Percentiles rank a stretch among this genome's conserved stretches.
phyloP scores from a whole-genome alignment of 2,329 filamentous ascomycete genomes.

The Cordyceps farinosa region DNA sequence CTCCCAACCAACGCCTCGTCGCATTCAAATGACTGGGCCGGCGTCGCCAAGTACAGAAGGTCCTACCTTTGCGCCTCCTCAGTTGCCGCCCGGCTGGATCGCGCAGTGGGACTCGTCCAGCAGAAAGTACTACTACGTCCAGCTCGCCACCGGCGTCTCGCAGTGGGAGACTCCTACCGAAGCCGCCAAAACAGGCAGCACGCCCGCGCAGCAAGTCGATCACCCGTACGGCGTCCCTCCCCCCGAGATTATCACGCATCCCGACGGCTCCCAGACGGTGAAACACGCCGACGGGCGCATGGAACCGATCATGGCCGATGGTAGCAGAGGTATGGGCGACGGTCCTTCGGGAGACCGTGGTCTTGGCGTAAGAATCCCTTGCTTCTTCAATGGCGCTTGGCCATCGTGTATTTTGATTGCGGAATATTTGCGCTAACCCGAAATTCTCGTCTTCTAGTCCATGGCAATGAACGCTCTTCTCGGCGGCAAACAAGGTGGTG shows the following conservation, averaged over 20 bases:
- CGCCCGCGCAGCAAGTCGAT: conserved; percentile 51
- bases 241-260: conserved; percentile 57
- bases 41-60: conserved; percentile 56
- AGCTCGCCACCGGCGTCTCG: conserved; percentile 66
- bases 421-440: conserved; percentile 5
- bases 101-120: conserved; percentile 64
- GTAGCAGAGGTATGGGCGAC: conserved; percentile 46
- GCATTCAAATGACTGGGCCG: conserved; percentile 52
- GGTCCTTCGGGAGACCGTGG: conserved; percentile 58
- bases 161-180: conserved; percentile 72
- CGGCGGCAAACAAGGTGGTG: conserved; percentile 42
- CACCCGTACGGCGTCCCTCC: conserved; percentile 62
- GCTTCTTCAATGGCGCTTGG: conserved; percentile 16
- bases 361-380: conserved; percentile 55
- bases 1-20: conserved; percentile 19
- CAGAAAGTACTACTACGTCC: conserved; percentile 68
- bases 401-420: not conserved
- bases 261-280: conserved; percentile 59
- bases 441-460: conserved; percentile 36
- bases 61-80: conserved; percentile 57
- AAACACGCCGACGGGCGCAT: conserved; percentile 58
- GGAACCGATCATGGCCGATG: conserved; percentile 55
- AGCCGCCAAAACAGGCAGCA: conserved; percentile 59
- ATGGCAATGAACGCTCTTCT: conserved; percentile 60
- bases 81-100: conserved; percentile 63